Evolutionary conservation across 306 rosid genomes (phyloP).

Genomic region (Luffa acutangula): DNA sequence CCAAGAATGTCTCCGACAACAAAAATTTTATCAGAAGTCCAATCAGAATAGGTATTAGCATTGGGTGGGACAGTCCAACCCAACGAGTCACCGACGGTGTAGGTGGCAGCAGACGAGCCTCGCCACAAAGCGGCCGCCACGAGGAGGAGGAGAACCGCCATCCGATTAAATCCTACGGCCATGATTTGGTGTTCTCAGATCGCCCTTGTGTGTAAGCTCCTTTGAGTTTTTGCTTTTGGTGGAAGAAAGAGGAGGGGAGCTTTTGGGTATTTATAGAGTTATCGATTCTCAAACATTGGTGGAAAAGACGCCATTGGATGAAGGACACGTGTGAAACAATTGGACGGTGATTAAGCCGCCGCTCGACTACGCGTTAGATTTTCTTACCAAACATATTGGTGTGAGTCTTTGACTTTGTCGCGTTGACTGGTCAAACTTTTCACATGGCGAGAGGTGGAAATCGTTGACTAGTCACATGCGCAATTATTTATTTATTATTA

Average conservation of each 20-base stretch:
- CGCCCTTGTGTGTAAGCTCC: neutral
- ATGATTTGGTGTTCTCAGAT: neutral
- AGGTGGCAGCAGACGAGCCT: slow-evolving; percentile 22
- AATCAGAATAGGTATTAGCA: slow-evolving; percentile 20
- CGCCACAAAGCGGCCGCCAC: neutral
- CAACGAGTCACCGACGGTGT: slow-evolving; percentile 41
- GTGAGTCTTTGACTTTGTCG: neutral
- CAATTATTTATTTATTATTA: neutral
- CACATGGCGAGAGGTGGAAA: neutral
- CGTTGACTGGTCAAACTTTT: neutral
- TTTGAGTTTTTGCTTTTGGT: neutral
- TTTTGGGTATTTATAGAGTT: neutral
- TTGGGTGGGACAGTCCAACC: slow-evolving; percentile 48
- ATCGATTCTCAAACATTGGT: neutral
- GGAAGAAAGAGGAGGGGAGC: neutral
- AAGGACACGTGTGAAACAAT: neutral
- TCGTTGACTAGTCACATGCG: neutral
- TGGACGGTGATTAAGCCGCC: neutral
- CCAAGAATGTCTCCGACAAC: slow-evolving; percentile 28
- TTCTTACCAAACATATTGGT: neutral
- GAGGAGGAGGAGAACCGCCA: neutral
- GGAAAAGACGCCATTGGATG: neutral
- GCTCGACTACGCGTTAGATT: neutral
- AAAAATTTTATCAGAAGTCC: slow-evolving; percentile 49
- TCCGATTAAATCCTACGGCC: neutral